phyloP scores from a whole-genome alignment of 2,329 filamentous ascomycete genomes.

The Aurifilum marmelostoma region DNA sequence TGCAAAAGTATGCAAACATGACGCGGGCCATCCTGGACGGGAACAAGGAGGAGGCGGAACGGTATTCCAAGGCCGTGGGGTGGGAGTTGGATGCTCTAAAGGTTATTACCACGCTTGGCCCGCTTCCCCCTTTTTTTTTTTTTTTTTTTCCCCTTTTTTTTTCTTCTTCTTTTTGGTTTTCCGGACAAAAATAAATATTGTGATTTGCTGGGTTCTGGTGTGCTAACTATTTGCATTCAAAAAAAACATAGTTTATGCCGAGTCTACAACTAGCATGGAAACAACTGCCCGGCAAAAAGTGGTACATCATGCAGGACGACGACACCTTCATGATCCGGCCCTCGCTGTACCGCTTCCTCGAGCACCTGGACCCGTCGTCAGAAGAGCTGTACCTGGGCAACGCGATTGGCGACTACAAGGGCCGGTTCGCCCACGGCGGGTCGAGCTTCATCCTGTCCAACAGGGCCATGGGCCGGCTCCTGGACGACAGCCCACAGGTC shows the following conservation, averaged over 20 bases:
- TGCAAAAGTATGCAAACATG: slow-evolving; percentile 47
- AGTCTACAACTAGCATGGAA: slow-evolving; percentile 57
- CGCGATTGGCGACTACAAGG: slow-evolving; percentile 58
- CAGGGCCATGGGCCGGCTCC: slow-evolving; percentile 51
- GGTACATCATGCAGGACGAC: slow-evolving; percentile 62
- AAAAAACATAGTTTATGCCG: slow-evolving; percentile 52
- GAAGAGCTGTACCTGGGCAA: slow-evolving; percentile 58
- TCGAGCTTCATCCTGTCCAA: slow-evolving; percentile 58
- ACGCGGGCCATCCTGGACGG: slow-evolving; percentile 43
- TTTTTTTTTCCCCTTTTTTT: no score
- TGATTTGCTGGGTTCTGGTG: no score
- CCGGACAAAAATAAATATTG: no score
- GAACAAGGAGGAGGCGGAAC: slow-evolving; percentile 42
- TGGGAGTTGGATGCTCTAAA: slow-evolving; percentile 57
- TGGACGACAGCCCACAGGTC: slow-evolving; percentile 45
- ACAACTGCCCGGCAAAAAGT: slow-evolving; percentile 57
- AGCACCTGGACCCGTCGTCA: slow-evolving; percentile 50
- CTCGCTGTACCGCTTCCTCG: slow-evolving; percentile 52
- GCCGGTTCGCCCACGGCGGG: slow-evolving; percentile 60
- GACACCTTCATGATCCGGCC: slow-evolving; percentile 58
- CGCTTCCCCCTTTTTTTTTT: no score
- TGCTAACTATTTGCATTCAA: not conserved
- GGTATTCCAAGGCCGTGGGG: slow-evolving; percentile 45
- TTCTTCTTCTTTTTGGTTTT: no score
- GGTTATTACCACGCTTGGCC: slow-evolving; percentile 36